phyloP scores from a whole-genome alignment of 495 filamentous ascomycete species.

The Cercophora sp. region DNA sequence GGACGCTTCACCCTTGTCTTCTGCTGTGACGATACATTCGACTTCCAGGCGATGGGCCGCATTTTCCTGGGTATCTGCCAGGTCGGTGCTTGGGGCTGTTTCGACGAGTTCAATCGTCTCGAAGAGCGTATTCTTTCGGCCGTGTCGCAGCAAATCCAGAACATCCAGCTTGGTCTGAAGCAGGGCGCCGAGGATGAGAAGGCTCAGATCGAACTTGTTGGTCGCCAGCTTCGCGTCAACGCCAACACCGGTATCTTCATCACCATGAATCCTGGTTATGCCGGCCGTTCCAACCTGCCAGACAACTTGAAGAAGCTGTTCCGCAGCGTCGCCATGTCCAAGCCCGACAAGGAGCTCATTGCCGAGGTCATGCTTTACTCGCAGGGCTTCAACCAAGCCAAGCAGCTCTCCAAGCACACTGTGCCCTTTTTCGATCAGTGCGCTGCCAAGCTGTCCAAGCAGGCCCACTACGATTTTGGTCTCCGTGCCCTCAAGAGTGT shows the following conservation, averaged over 20 bases:
- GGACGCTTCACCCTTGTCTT: conserved; percentile 97
- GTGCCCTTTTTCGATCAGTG: conserved; percentile 98
- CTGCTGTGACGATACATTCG: conserved; percentile 98
- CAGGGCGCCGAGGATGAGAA: conserved; percentile 72
- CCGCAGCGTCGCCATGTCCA: conserved; percentile 98
- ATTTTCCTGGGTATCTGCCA: conserved; percentile 99
- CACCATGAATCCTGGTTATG: conserved; percentile 99
- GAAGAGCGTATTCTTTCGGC: conserved; percentile 96
- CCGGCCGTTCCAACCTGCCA: conserved; percentile 92
- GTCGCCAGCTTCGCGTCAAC: conserved; percentile 81
- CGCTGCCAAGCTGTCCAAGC: conserved; percentile 73
- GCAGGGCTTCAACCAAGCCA: conserved; percentile 95
- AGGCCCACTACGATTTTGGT: conserved; percentile 98
- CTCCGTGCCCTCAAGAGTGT: conserved; percentile 97
- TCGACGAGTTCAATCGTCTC: conserved; percentile 98
- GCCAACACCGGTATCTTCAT: conserved; percentile 97
- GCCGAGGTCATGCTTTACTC: conserved; percentile 99
- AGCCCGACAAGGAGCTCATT: conserved; percentile 98
- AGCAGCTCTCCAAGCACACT: conserved; percentile 84
- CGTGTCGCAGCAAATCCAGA: conserved; percentile 97
- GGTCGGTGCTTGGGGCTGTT: conserved; percentile 98
- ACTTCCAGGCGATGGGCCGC: conserved; percentile 98
- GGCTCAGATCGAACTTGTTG: conserved; percentile 87
- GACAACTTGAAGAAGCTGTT: conserved; percentile 99
- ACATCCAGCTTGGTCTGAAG: conserved; percentile 92